Evolutionary conservation across 1,284 basidiomycete species (phyloP), one percentile per base, ranked within the genome.

Genomic region (Salmacisia buchloeana): DNA sequence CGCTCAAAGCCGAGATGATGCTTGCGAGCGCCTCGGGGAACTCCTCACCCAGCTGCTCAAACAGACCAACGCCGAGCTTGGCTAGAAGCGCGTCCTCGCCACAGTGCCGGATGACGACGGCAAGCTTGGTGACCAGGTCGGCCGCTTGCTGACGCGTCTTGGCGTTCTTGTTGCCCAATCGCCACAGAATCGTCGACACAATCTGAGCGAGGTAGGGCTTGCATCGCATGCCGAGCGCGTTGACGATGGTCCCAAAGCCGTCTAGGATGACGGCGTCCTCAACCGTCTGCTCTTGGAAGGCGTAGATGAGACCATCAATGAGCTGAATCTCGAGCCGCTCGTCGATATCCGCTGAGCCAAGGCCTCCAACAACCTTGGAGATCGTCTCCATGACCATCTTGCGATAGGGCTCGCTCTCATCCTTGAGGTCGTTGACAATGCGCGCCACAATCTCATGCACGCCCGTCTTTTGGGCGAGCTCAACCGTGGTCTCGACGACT

Each of bases 361-460:
- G 86, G 12, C 89, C 89, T 6, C 89, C 87, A 34, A 99, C 85
- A 39, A 98, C 96, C 80, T 97, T 96, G 25, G 93, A 96, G 73
- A 98, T 97, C 0, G 96, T 97, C 83, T 98, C 96, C 94, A 98
- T 98, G 45, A 97, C 94, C 96, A 98, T 98, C 85, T 97, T 97
- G 70, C 94, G 85, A 84, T 94, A 97, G 5, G 93, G 92, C 83
- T 98, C 96, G 68, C 77, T 81, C 66, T 83, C 82, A 66, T 83
- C 83, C 83, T 98, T 98, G 69, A 98, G 84, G 78, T 96, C 93
- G 78, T 97, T 96, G 65, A 96, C 94, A 69, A 98, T 88, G 66
- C 93, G 85, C 1, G 91, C 90, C 18, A 97, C 91, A 62, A 98
- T 96, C 81, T 97, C 94, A 7, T 92, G 86, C 0, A 97, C 93